Conservation (phyloP, 106 monocot species). For the Apostasia shenzhenica region DNA sequence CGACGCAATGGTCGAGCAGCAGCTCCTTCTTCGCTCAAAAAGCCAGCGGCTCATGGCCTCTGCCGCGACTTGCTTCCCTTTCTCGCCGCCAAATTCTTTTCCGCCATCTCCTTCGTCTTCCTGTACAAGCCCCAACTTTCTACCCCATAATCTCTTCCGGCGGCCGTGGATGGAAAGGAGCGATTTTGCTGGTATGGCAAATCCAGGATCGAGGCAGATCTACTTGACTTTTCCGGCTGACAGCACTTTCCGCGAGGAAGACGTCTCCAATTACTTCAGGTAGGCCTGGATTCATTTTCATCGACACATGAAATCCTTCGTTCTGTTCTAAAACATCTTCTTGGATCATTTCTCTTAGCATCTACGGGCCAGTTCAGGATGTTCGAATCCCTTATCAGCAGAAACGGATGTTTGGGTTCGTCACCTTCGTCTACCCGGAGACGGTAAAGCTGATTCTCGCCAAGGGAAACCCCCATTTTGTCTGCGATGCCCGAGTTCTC, state of each 20-base stretch:
- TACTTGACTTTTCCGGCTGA: conserved; percentile 91
- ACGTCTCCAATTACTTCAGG: conserved; percentile 13
- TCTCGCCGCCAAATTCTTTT: conserved; percentile 20
- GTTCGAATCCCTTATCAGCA: conserved; percentile 83
- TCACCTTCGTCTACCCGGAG: conserved; percentile 52
- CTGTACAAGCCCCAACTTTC: background rate
- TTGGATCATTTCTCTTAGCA: background rate
- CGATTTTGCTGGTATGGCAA: conserved; percentile 47
- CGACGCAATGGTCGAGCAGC: conserved; percentile 45
- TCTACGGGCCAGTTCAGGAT: conserved; percentile 72
- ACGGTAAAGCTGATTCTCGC: conserved; percentile 41
- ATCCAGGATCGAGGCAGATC: conserved; percentile 81
- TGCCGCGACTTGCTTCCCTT: conserved; percentile 45
- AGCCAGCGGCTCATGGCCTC: conserved; percentile 40
- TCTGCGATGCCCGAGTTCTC: conserved; percentile 63
- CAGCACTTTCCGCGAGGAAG: conserved; percentile 87
- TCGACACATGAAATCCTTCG: background rate
- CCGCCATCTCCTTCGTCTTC: conserved; percentile 14
- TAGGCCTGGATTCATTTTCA: background rate
- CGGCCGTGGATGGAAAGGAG: conserved; percentile 42
- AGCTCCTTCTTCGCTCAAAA: conserved; percentile 55
- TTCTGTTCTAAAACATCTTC: background rate
- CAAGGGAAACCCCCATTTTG: conserved; percentile 55
- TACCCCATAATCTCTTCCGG: background rate
- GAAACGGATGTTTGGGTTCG: conserved; percentile 79